Evolutionary conservation across 2,329 filamentous ascomycete genomes (phyloP).

Genomic region (Dactylella cylindrospora): DNA sequence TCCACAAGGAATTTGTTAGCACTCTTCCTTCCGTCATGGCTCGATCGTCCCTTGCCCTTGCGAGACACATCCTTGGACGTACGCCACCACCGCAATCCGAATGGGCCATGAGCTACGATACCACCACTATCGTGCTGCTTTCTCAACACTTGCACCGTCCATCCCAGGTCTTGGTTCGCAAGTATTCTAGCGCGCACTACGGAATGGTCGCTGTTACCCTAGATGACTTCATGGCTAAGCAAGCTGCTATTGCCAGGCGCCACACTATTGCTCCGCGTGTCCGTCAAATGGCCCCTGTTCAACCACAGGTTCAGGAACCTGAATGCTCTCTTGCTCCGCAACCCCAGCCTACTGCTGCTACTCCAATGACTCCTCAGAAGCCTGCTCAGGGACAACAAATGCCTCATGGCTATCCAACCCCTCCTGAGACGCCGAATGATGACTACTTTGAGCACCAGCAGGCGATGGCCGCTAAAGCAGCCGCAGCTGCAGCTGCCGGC

Average conservation of each 20-base stretch:
- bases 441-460: constrained; percentile 54
- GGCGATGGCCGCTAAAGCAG: constrained; percentile 38
- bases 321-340: constrained; percentile 55
- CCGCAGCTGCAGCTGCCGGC: constrained; percentile 50
- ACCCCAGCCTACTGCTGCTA: constrained; percentile 59
- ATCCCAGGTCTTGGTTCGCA: constrained; percentile 67
- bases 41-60: constrained; percentile 78
- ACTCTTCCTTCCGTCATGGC: constrained; percentile 89
- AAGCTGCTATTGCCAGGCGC: constrained; percentile 59
- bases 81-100: constrained; percentile 53
- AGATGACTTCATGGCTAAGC: constrained; percentile 67
- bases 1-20: constrained; percentile 95
- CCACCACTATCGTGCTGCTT: constrained; percentile 60
- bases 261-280: constrained; percentile 52
- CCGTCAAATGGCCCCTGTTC: constrained; percentile 57
- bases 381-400: constrained; percentile 60
- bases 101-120: constrained; percentile 55
- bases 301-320: constrained; percentile 58
- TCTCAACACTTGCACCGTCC: constrained; percentile 68
- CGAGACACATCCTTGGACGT: constrained; percentile 80
- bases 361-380: constrained; percentile 79
- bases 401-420: constrained; percentile 76
- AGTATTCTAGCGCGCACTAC: constrained; percentile 68
- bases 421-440: constrained; percentile 79
- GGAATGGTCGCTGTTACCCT: constrained; percentile 66